Evolutionary conservation across 257 asterid genomes (phyloP).

Genomic region (Pogostemon cablin): DNA sequence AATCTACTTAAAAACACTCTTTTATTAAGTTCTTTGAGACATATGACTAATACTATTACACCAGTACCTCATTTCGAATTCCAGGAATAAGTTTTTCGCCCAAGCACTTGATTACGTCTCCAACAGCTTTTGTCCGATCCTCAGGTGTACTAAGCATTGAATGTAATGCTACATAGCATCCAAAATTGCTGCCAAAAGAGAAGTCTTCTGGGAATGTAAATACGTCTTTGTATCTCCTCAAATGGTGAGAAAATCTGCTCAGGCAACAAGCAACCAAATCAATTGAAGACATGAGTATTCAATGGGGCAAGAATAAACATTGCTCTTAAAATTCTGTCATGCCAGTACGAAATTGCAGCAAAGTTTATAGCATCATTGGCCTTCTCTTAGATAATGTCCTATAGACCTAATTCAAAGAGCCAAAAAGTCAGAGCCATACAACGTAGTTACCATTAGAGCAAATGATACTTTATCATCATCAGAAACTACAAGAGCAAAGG

Average conservation of each 20-base stretch:
- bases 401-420: not conserved
- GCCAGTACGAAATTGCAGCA: not conserved
- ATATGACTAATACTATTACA: slow-evolving; percentile 1
- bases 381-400: not conserved
- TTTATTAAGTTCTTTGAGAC: not conserved
- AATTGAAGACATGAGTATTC: slow-evolving; percentile 17
- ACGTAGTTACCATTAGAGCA: not conserved
- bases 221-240: slow-evolving; percentile 62
- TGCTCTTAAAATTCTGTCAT: not conserved
- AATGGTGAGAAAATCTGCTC: slow-evolving; percentile 64
- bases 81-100: slow-evolving; percentile 87
- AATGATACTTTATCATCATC: not conserved
- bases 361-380: not conserved
- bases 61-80: slow-evolving; percentile 80
- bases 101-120: slow-evolving; percentile 60
- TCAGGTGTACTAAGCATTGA: slow-evolving; percentile 48
- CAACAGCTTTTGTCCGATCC: slow-evolving; percentile 75
- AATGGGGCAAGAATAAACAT: not conserved
- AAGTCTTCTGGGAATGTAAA: slow-evolving; percentile 56
- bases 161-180: slow-evolving; percentile 60
- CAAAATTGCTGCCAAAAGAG: slow-evolving; percentile 45
- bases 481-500: not conserved
- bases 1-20: slow-evolving; percentile 9
- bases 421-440: not conserved
- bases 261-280: slow-evolving; percentile 21